phyloP scores from a whole-genome alignment of 179 eudicot genomes.

The Amaranthus tricolor region DNA sequence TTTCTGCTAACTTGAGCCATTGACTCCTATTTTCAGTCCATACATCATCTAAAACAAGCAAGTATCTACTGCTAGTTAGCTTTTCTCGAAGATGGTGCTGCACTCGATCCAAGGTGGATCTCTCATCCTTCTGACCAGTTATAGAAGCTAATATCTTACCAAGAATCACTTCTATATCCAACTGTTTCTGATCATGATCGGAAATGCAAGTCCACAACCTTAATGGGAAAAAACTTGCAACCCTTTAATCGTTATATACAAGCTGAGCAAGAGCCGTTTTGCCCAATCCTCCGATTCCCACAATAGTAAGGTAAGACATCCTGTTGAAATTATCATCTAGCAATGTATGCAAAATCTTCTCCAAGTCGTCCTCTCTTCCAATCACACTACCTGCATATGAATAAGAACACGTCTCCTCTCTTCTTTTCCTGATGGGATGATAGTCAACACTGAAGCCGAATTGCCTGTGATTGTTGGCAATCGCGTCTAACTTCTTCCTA shows the following conservation, averaged over 20 bases:
- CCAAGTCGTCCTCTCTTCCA: constrained; percentile 3
- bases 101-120: constrained; percentile 1
- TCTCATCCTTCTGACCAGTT: neutral
- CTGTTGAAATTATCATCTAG: neutral
- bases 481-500: neutral
- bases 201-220: constrained; percentile 7
- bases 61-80: neutral
- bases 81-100: constrained; percentile 3
- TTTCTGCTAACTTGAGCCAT: constrained; percentile 9
- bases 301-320: neutral
- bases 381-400: neutral
- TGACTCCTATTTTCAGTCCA: constrained; percentile 9
- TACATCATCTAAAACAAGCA: constrained; percentile 20
- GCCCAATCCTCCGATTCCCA: constrained; percentile 4
- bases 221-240: neutral
- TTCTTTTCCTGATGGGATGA: neutral
- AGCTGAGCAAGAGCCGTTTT: constrained; percentile 8
- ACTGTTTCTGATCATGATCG: constrained; percentile 6
- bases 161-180: neutral
- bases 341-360: neutral
- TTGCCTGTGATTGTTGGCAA: neutral
- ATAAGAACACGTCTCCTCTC: neutral
- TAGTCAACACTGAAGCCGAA: neutral
- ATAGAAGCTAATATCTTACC: neutral
- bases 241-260: constrained; percentile 3